Conservation (phyloP, 2,329 filamentous ascomycete species). For the Metarhizium humberi region DNA sequence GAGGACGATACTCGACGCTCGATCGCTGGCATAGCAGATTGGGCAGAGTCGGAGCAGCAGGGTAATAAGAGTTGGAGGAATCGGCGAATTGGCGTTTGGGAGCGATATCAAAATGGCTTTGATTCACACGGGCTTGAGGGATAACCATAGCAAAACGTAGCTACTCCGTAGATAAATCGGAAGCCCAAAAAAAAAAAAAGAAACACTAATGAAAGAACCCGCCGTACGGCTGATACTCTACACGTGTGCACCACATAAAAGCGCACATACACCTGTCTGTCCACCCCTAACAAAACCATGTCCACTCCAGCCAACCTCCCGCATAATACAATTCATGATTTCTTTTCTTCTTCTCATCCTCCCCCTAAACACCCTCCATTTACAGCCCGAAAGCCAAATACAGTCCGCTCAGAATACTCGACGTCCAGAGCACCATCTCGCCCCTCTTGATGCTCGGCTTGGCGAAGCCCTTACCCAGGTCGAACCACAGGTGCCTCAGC, state of each 20-base stretch:
- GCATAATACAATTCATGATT: not conserved
- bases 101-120: constrained; percentile 1
- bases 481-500: constrained; percentile 44
- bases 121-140: not conserved
- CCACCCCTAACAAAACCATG: not conserved
- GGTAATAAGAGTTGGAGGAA: constrained; percentile 3
- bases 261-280: not conserved
- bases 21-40: constrained; percentile 30
- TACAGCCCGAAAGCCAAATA: constrained; percentile 41
- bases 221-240: not conserved
- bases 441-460: constrained; percentile 35
- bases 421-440: constrained; percentile 40
- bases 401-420: constrained; percentile 30
- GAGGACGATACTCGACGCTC: constrained; percentile 44
- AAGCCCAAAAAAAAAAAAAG: not conserved
- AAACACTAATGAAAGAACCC: not conserved
- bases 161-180: not conserved
- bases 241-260: not conserved
- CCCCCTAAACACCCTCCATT: constrained; percentile 2
- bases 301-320: not conserved
- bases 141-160: not conserved
- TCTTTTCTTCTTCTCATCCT: not conserved
- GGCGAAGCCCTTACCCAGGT: constrained; percentile 40
- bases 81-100: constrained; percentile 6
- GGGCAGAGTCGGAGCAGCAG: no score